Base-by-base conservation (phyloP, 2,329 filamentous ascomycete species). In the Phaeosphaeriaceae sp. region DNA sequence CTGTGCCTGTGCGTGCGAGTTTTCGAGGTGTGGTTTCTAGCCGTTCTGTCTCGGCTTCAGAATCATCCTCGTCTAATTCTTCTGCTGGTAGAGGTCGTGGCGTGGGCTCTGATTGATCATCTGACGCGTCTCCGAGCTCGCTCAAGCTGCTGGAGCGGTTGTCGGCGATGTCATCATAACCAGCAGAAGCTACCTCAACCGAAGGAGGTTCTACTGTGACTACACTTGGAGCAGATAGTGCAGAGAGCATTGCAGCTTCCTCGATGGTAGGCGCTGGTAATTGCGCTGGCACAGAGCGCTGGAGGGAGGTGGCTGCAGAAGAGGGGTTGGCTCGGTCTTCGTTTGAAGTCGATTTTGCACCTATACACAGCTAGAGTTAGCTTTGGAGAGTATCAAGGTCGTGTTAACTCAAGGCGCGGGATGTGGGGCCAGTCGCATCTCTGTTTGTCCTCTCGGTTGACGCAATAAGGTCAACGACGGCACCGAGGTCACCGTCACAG, bases 31-130 rank as follows among this genome's bases (percentile, higher is more conserved):
- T 96, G 67, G 89, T 87, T 68, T 94, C 94, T 52, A 99, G 82
- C 50, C 94, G 87, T 76, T 97, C 92, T 1, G 93, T 97, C 76
- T 97, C 93, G 28, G 93, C 93, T 74, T 97, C 93, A 3, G 92
- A 88, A 63, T 89, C 86, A 46, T 82, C 81, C 43, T 87, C 83
- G 26, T 87, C 71, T 39, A 71, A 41, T 41, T 72, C 63, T 30
- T 48, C 42, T 36, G 59, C 59, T 20, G 49, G 41, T 18, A 56
- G 45, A 13, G 62, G 60, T 33, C 57, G 58, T 30, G 67, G 67
- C n/a, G 67, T 71, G 16, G 63, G 58, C 47, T 71, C 70, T 15
- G 69, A 74, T 28, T 71, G 66, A 23, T 82, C 87, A 56, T 89
- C 85, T 42, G 90, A 87, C 54, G 90, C 87, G 65, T 96, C 70